phyloP scores from a whole-genome alignment of 805 yeast genomes.

The Yarrowia keelungensis region DNA sequence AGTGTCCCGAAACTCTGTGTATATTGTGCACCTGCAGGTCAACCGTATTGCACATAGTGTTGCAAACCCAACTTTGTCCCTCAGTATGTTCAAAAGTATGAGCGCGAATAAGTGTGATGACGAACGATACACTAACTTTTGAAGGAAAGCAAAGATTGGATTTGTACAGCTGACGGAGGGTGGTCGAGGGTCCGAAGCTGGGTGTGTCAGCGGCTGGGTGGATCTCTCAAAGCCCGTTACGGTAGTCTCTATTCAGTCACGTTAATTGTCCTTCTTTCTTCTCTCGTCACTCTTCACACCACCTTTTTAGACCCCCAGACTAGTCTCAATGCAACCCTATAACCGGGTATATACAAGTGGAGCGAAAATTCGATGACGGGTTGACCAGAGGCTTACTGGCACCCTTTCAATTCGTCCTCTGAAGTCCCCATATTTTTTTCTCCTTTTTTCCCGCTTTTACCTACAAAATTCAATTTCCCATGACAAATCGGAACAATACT shows the following conservation, averaged over 20 bases:
- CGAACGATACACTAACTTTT: conserved; percentile 3
- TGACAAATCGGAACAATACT: too few species aligned
- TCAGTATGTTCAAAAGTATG: neutral
- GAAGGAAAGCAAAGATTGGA: neutral
- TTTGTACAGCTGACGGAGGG: neutral
- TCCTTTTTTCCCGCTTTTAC: neutral
- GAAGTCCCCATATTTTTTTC: neutral
- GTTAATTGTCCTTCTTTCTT: neutral
- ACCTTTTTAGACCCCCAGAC: too few species aligned
- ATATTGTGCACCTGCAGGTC: conserved; percentile 10
- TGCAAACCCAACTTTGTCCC: neutral
- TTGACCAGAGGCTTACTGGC: neutral
- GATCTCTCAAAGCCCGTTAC: too few species aligned
- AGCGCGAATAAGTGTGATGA: conserved; percentile 30
- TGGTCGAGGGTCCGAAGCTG: too few species aligned
- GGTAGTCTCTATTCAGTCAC: neutral
- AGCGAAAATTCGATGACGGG: neutral
- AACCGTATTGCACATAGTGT: neutral
- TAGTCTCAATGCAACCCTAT: conserved; percentile 30
- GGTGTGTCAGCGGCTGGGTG: too few species aligned
- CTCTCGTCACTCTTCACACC: too few species aligned
- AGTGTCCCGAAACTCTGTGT: conserved; percentile 32
- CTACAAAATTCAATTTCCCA: too few species aligned
- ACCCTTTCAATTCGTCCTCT: too few species aligned
- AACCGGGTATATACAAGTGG: conserved; percentile 3